Evolutionary conservation across 371 early-diverging fungal species (phyloP).

Genomic region (Catenaria anguillulae): DNA sequence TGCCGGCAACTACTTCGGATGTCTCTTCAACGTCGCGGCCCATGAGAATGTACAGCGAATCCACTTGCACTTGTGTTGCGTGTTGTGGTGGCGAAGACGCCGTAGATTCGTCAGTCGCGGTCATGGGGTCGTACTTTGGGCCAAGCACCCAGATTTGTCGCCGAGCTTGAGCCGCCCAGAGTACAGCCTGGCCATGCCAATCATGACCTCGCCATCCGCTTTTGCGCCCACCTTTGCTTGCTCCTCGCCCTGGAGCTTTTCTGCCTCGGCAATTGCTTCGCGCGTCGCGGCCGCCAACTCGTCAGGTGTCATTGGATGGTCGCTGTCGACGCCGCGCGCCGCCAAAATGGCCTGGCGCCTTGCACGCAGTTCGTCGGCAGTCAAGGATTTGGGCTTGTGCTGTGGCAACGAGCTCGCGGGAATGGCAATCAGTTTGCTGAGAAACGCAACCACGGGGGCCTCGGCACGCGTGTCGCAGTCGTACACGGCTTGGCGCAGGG

Average conservation of each 20-base stretch:
- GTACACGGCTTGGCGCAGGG: constrained; percentile 7
- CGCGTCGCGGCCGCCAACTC: background rate
- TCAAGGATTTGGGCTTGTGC: constrained; percentile 44
- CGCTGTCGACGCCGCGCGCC: constrained; percentile 11
- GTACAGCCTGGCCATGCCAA: constrained; percentile 88
- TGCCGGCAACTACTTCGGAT: constrained; percentile 79
- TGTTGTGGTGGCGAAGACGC: no score
- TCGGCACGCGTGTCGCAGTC: constrained; percentile 32
- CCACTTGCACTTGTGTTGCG: constrained; percentile 51
- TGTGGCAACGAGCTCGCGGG: constrained; percentile 57
- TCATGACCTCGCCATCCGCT: constrained; percentile 28
- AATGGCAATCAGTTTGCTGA: constrained; percentile 85
- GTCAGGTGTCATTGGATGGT: no score
- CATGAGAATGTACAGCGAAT: constrained; percentile 82
- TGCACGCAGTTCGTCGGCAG: constrained; percentile 85
- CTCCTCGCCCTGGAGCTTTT: background rate
- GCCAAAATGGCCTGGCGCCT: constrained; percentile 39
- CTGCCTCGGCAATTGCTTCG: background rate
- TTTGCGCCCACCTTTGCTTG: background rate
- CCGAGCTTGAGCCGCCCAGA: constrained; percentile 78
- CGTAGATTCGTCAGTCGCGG: constrained; percentile 13
- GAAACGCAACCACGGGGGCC: constrained; percentile 60
- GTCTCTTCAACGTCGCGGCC: constrained; percentile 76
- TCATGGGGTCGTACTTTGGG: constrained; percentile 66
- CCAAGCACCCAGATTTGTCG: constrained; percentile 66